phyloP scores from a whole-genome alignment of 345 rosid genomes.

The Salix exigua region DNA sequence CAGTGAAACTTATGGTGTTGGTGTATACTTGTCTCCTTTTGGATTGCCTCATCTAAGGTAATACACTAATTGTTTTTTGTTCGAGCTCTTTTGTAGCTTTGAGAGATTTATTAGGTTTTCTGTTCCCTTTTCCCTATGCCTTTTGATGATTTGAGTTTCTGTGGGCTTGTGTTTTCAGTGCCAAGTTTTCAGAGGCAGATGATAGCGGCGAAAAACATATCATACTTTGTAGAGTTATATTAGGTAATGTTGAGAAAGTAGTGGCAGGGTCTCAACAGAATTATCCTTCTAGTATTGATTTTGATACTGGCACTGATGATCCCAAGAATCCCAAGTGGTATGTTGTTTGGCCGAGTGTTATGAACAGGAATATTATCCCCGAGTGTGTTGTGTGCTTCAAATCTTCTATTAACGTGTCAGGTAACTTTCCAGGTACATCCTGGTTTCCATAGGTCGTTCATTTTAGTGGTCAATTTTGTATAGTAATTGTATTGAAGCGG shows the following conservation, averaged over 20 bases:
- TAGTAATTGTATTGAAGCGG: background rate
- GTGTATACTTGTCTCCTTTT: slow-evolving; percentile 39
- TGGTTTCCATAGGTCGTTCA: background rate
- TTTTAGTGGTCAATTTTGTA: background rate
- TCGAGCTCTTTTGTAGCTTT: background rate
- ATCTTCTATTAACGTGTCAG: slow-evolving; percentile 10
- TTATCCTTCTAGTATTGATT: slow-evolving; percentile 29
- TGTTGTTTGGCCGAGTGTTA: slow-evolving; percentile 41
- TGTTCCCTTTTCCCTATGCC: background rate
- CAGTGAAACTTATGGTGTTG: slow-evolving; percentile 29
- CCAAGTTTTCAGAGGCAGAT: slow-evolving; percentile 30
- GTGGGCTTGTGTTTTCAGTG: slow-evolving; percentile 23
- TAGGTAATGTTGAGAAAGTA: slow-evolving; percentile 47
- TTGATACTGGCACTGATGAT: slow-evolving; percentile 46
- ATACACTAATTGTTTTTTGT: background rate
- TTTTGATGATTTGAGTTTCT: background rate
- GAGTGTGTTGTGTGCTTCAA: slow-evolving; percentile 48
- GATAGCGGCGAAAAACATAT: slow-evolving; percentile 44
- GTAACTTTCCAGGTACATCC: slow-evolving; percentile 20
- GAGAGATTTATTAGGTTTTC: background rate
- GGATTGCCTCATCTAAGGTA: slow-evolving; percentile 38
- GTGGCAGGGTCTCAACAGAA: slow-evolving; percentile 36
- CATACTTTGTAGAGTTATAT: slow-evolving; percentile 39
- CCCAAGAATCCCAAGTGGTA: slow-evolving; percentile 35
- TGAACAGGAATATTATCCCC: slow-evolving; percentile 44